A percentile compares a stretch with the other conserved stretches of the same genome.
Evolutionary conservation across 2,329 filamentous ascomycete species (phyloP).

Genomic region (Aureobasidium namibiae): DNA sequence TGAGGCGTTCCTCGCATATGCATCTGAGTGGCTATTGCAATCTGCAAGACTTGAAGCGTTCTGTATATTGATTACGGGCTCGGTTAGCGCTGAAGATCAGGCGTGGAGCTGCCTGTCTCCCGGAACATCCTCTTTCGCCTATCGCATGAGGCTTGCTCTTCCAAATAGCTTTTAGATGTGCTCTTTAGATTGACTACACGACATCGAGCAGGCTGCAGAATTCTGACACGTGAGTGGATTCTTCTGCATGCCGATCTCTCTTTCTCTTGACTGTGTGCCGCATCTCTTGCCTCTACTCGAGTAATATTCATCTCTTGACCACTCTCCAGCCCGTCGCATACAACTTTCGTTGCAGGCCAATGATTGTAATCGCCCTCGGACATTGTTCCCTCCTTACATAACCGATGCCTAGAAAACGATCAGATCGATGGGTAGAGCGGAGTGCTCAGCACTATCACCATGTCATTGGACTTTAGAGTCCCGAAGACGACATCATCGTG

Average conservation of each 20-base stretch:
- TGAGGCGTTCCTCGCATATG: not conserved
- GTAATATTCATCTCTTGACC: not conserved
- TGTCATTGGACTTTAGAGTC: conserved; percentile 7
- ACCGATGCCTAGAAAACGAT: not conserved
- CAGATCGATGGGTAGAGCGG: not conserved
- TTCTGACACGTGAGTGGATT: conserved; percentile 7
- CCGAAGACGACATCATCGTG: not conserved
- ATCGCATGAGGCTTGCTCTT: conserved; percentile 8
- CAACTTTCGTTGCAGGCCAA: not conserved
- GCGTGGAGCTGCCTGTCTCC: conserved; percentile 4
- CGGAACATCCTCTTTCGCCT: not conserved
- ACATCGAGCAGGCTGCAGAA: conserved; percentile 9
- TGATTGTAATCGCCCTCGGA: not conserved
- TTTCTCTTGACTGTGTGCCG: not conserved
- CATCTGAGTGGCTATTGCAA: conserved; percentile 1
- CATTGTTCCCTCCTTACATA: not conserved
- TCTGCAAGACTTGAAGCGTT: conserved; percentile 1
- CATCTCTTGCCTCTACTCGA: not conserved
- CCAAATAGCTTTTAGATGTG: conserved; percentile 8
- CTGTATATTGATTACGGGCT: conserved; percentile 3
- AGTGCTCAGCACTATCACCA: not conserved
- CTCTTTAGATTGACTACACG: not conserved
- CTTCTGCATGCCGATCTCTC: conserved; percentile 7
- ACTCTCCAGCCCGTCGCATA: not conserved
- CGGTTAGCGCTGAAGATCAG: conserved; percentile 10